Evolutionary conservation across 176 grass and related monocot species (phyloP).

Genomic region (Oryza rufipogon): DNA sequence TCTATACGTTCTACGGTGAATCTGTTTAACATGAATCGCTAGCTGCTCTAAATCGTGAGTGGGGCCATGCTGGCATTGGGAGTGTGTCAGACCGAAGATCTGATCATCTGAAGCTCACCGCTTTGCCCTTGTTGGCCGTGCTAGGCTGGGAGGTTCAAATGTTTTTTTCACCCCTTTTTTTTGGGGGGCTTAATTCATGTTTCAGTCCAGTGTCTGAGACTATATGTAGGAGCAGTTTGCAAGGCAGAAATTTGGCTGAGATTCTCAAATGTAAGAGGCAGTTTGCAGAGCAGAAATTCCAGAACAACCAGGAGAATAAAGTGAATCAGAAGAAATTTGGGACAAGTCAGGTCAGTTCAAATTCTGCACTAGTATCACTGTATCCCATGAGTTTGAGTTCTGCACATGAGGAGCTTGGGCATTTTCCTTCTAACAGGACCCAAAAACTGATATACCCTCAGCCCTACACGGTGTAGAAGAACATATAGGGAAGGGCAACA

Average conservation of each 20-base stretch:
- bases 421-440: not conserved
- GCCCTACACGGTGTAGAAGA: not conserved
- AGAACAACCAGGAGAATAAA: not conserved
- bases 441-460: not conserved
- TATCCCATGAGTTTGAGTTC: not conserved
- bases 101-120: too few relatives aligned
- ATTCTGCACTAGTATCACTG: not conserved
- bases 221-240: not conserved
- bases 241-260: not conserved
- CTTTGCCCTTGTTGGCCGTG: too few relatives aligned
- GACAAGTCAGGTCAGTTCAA: not conserved
- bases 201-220: not conserved
- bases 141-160: too few relatives aligned
- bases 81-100: too few relatives aligned
- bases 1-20: not conserved
- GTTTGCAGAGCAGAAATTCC: not conserved
- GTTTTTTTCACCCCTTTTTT: too few relatives aligned
- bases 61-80: too few relatives aligned
- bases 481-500: not conserved
- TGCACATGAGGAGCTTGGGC: not conserved
- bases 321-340: not conserved
- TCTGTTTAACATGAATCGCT: too few relatives aligned
- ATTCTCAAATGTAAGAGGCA: not conserved
- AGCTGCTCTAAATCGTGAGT: too few relatives aligned
- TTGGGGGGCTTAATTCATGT: not conserved